Evolutionary conservation across 345 rosid genomes (phyloP), one percentile per base, ranked within the genome.

Genomic region (Hirschfeldia incana): DNA sequence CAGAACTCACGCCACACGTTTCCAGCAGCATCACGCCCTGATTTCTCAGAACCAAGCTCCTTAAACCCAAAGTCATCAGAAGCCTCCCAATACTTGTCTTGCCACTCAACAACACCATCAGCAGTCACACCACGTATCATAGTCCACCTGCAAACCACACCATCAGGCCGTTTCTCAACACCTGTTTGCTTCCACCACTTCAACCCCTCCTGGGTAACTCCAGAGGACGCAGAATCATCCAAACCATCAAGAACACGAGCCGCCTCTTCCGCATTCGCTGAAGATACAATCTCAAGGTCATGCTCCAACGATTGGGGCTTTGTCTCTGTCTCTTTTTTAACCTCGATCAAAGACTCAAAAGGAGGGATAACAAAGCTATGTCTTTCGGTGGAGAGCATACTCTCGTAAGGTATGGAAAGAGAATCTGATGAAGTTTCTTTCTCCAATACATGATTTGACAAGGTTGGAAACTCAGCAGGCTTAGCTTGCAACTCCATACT

Each of bases 11-110:
- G 87, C 98, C 98, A 92, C 42, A 91, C 91, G 28, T 90, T 91
- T 70, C 97, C 97, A 73, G 61, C 36, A 0, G 92, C 92, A 86
- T 94, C 94, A 33, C 98, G 93, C 16, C 97, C 98, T 70, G 92
- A 89, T 76, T 94, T 94, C 87, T 94, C 98, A 1, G 98, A 94
- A 65, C 97, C 98, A 79, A 94, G 97, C 78, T 94, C 98, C 88
- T 91, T 94, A 49, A 92, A 85, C 30, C 89, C 98, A 62, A 91
- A 84, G 11, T 92, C 97, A 83, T 92, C 91, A 69, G 98, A 79
- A 81, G 97, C 98, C 83, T 94, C 98, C 98, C 98, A 94, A 72
- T 85, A 94, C 84, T 94, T 94, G 66, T 91, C 98, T 80, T 92
- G 98, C 94, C 97, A 94, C 84, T 92, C 98, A 68, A 89, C 87